Evolutionary conservation across 768 basidiomycete genomes (phyloP), one percentile per base, ranked within the genome.

Genomic region (Termitomyces sp.): DNA sequence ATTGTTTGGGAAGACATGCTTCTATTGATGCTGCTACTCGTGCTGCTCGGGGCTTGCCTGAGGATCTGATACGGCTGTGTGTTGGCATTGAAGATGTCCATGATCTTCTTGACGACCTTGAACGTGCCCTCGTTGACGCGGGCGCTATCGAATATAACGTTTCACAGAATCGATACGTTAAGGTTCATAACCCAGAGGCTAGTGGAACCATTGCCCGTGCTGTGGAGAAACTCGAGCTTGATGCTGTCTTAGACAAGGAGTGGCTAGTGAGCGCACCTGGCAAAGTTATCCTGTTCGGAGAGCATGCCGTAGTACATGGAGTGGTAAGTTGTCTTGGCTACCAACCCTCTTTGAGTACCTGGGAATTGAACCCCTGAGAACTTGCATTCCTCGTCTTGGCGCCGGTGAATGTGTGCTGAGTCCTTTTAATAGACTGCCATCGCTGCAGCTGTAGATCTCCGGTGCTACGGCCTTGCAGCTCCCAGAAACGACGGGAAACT

Each of bases 241-340:
- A 70, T 62, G 69, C 61, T 26, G 45, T 26, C 15, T 12, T 57
- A 65, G 80, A 48, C 40, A 60, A 40, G 26, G 87, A 90, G 65
- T 90, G 90, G 85, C 79, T 97, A 51, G 87, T 98, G 55, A 94
- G 93, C 55, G 93, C 97, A 2, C 97, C 97, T 8, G 97, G 97
- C 24, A 99, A 99, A 67, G 90, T 98, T 56, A 98, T 99, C 60
- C 70, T 99, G 58, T 99, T 98, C 61, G 97, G 97, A 46, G 97
- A 99, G 72, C 97, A 99, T 70, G 96, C 97, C 17, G 97, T 99
- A 49, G 97, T 99, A 19, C 88, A 98, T 68, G 97, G 97, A 52
- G 88, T 93, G 49, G 93, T 94, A 67, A 78, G 91, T 84, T 30
- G 34, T 59, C 59, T 62, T 52, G 46, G 5, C 41, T 56, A 15